Percentiles rank a stretch among this genome's conserved stretches.
These are phyloP conservation scores for Penicillium coffeae DNA, from an alignment of 495 filamentous ascomycete species.

Conservation along the genomic window DNA sequence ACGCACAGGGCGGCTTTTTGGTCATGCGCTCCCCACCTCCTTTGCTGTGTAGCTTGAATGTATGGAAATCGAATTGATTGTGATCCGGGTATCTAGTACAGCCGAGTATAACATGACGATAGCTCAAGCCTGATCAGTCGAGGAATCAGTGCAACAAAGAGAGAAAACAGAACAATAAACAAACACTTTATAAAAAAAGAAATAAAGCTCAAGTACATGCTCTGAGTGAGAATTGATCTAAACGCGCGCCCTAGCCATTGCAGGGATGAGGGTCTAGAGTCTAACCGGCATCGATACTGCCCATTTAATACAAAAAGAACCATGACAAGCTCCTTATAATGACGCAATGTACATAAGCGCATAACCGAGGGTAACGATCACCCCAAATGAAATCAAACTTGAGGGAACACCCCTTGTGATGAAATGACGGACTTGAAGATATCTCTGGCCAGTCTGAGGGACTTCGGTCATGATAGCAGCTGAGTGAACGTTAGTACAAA, in stretches of 20 bases:
- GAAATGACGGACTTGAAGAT: slow-evolving; percentile 90
- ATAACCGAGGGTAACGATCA: slow-evolving; percentile 86
- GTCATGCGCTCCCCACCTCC: no score
- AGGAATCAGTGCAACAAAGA: not conserved
- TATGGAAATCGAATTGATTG: not conserved
- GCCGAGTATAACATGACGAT: not conserved
- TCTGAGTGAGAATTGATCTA: no score
- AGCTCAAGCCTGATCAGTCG: not conserved
- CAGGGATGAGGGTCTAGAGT: no score
- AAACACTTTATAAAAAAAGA: no score
- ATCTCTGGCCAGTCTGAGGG: slow-evolving; percentile 80
- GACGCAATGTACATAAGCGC: slow-evolving; percentile 78
- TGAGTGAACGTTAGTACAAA: slow-evolving; percentile 37
- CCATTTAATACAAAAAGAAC: no score
- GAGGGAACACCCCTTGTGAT: slow-evolving; percentile 83
- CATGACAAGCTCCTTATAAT: slow-evolving; percentile 46
- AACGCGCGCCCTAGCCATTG: no score
- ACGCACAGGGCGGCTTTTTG: no score
- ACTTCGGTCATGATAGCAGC: slow-evolving; percentile 99
- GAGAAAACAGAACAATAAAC: not conserved
- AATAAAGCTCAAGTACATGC: no score
- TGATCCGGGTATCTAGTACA: not conserved
- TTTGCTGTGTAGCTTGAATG: no score
- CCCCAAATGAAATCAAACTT: slow-evolving; percentile 72
- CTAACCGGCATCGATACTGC: no score